phyloP scores from a whole-genome alignment of 495 filamentous ascomycete genomes.

The Daldinia loculata region DNA sequence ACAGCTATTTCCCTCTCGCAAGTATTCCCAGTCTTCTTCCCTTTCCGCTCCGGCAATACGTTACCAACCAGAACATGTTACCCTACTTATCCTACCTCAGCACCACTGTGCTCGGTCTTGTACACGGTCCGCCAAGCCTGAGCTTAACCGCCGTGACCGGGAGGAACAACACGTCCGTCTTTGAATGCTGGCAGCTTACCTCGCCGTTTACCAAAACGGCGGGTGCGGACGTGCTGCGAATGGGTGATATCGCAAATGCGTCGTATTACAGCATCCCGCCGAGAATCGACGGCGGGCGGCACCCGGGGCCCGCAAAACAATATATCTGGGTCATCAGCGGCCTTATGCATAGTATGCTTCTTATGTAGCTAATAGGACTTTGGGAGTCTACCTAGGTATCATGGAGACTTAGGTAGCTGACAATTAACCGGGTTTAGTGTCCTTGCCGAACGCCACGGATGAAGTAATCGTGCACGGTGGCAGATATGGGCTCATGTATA shows the following conservation, averaged over 20 bases:
- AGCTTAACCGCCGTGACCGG: conserved; percentile 40
- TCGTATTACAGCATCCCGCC: conserved; percentile 54
- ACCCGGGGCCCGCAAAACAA: conserved; percentile 61
- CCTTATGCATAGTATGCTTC: conserved; percentile 11
- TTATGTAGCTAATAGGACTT: background rate
- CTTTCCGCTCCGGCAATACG: background rate
- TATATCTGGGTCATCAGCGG: conserved; percentile 62
- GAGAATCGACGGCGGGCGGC: conserved; percentile 56
- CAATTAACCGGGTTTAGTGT: conserved; percentile 46
- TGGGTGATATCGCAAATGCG: conserved; percentile 52
- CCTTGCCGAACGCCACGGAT: conserved; percentile 54
- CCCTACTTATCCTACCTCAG: background rate
- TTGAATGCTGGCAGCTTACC: conserved; percentile 64
- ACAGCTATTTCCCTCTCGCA: background rate
- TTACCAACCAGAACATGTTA: conserved; percentile 6
- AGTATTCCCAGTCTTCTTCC: background rate
- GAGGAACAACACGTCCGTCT: conserved; percentile 48
- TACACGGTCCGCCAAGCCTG: conserved; percentile 14
- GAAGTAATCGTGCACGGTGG: conserved; percentile 57
- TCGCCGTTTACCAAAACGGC: conserved; percentile 50
- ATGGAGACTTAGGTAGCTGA: background rate
- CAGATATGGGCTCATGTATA: conserved; percentile 57
- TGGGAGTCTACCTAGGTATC: background rate
- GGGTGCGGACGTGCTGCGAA: conserved; percentile 50
- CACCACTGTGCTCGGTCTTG: conserved; percentile 1